Evolutionary conservation across 1,139 yeast species (phyloP), one percentile per base, ranked within the genome.

Genomic region (Geotrichum aggregatum): DNA sequence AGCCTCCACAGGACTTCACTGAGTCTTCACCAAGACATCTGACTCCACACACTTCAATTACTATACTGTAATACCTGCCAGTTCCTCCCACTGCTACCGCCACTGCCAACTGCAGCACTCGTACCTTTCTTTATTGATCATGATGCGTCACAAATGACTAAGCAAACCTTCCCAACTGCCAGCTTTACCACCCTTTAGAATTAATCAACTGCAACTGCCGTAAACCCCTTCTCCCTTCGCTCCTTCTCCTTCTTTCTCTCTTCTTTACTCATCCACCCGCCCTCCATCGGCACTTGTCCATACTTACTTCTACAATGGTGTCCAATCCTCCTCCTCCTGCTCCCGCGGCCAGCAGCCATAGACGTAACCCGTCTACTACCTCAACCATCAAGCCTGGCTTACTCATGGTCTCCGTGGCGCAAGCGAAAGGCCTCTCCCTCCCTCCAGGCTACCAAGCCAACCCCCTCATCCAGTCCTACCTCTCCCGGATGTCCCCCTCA

Each of bases 351-450:
- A 36, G 28, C 28, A 31, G 47, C 14, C 52, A 50, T 14, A 47
- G 46, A 16, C 47, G 49, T n/a, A 48, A 55, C n/a, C 54, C 55
- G 11, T 52, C 61, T 16, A 52, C 64, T 8, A 65, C 71, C 2
- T 65, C 69, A 0, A 62, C 72, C 1, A 66, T 74, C 52, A 72
- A 71, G 45, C 92, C 94, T 0, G 94, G 94, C 0, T 67, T 85
- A 31, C 73, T 86, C 51, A 82, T 86, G 0, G 84, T 85, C 33
- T 83, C 84, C 59, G 76, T 86, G 36, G 82, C 83, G 63, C 76
- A 78, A 40, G 84, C 87, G 8, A 73, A 76, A 54, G 77, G 80
- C 50, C 71, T 85, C 54, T 75, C 76, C 52, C 73, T 85, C 43
- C 94, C 94, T 4, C 80, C 82, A 35, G 76, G 75, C 8, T 59